A percentile compares a stretch with the other conserved stretches of the same genome.
phyloP scores from a whole-genome alignment of 257 asterid species.

The Orobanche coerulescens region DNA sequence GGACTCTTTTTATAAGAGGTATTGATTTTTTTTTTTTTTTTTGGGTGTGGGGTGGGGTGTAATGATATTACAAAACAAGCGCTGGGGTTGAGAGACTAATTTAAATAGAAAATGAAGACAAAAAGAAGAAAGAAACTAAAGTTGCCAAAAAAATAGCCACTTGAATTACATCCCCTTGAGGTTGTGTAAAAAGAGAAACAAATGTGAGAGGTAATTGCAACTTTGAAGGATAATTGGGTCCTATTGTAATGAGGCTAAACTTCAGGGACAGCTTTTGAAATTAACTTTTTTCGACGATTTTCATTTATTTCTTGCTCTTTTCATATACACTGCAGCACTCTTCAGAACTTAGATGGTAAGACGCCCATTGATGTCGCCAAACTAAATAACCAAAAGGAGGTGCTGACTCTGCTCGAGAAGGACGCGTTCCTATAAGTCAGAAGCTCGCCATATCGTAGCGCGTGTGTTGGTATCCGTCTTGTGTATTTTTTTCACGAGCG shows the following conservation, averaged over 20 bases:
- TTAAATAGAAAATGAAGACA: too few species aligned
- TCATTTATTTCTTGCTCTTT: background rate
- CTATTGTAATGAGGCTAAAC: background rate
- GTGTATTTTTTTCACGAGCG: too few species aligned
- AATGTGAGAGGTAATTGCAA: background rate
- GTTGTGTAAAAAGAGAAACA: background rate
- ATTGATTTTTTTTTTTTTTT: too few species aligned
- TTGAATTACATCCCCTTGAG: background rate
- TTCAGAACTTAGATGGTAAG: slow-evolving; percentile 93
- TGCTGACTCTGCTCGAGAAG: slow-evolving; percentile 80
- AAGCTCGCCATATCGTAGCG: background rate
- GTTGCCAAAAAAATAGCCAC: background rate
- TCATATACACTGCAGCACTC: slow-evolving; percentile 51
- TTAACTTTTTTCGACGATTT: background rate
- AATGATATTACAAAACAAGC: too few species aligned
- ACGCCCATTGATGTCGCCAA: slow-evolving; percentile 96
- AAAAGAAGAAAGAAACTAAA: background rate
- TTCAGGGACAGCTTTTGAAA: background rate
- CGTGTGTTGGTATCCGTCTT: background rate
- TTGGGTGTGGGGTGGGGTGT: too few species aligned
- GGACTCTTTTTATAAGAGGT: too few species aligned
- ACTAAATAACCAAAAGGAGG: slow-evolving; percentile 79
- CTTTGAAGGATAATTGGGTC: background rate
- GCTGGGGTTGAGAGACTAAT: too few species aligned
- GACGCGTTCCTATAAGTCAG: background rate